Percentiles rank a stretch among this genome's conserved stretches.
Evolutionary conservation across 2,329 filamentous ascomycete species (phyloP).

Genomic region (Cercospora sp.): DNA sequence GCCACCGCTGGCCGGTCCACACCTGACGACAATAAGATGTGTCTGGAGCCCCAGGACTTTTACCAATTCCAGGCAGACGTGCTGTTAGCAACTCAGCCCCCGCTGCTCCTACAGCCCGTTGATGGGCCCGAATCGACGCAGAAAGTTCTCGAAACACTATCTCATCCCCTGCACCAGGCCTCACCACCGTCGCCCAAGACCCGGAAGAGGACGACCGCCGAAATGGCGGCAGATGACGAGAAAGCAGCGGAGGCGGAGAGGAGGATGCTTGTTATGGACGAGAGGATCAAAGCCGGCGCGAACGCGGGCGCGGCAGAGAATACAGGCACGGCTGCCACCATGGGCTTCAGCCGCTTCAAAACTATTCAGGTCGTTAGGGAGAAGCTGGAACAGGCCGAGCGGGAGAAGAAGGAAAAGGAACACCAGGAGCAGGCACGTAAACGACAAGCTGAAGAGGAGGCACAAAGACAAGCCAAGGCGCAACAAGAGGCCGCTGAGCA

Average conservation of each 20-base stretch:
- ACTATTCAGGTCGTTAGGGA: constrained; percentile 73
- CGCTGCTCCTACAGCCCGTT: constrained; percentile 76
- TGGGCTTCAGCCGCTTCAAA: constrained; percentile 91
- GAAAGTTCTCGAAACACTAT: constrained; percentile 67
- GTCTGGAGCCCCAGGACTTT: constrained; percentile 73
- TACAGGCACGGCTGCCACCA: constrained; percentile 65
- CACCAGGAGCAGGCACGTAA: constrained; percentile 44
- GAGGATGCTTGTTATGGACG: constrained; percentile 90
- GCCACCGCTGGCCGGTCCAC: constrained; percentile 54
- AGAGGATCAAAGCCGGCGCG: constrained; percentile 66
- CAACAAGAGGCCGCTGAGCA: constrained; percentile 51
- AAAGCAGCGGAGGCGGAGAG: constrained; percentile 84
- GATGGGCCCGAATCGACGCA: constrained; percentile 68
- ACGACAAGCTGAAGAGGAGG: constrained; percentile 45
- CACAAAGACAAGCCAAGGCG: constrained; percentile 44
- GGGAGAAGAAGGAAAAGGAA: constrained; percentile 59
- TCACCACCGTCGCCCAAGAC: constrained; percentile 81
- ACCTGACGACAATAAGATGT: constrained; percentile 56
- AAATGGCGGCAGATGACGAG: constrained; percentile 93
- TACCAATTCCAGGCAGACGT: constrained; percentile 75
- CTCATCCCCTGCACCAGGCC: constrained; percentile 75
- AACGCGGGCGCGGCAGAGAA: constrained; percentile 64
- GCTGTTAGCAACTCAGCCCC: constrained; percentile 69
- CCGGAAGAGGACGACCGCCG: constrained; percentile 88
- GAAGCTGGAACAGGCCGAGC: constrained; percentile 60